Evolutionary conservation across 768 basidiomycete genomes (phyloP).

Genomic region (Amanita thiersii): DNA sequence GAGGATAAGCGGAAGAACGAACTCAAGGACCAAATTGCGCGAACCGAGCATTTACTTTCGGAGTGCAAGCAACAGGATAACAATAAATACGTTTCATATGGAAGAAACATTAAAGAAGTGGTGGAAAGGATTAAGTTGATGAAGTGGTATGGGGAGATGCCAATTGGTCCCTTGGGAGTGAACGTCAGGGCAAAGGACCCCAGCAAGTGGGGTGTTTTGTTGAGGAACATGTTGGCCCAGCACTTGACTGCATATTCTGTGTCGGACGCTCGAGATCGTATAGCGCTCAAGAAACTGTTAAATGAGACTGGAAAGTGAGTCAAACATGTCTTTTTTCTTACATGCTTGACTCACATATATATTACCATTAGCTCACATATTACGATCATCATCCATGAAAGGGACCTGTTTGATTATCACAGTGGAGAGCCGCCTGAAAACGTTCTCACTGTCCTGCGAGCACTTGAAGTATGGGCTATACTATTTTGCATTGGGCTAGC

Average conservation of each 20-base stretch:
- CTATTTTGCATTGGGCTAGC: not conserved
- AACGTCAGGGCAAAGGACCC: conserved; percentile 69
- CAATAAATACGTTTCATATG: conserved; percentile 56
- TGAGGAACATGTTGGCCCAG: conserved; percentile 52
- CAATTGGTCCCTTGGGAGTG: conserved; percentile 75
- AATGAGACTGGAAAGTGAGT: conserved; percentile 57
- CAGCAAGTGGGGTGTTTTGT: conserved; percentile 51
- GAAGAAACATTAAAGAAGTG: conserved; percentile 50
- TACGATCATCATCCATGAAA: conserved; percentile 55
- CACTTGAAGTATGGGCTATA: conserved; percentile 56
- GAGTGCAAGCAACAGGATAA: conserved; percentile 42
- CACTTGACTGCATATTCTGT: conserved; percentile 67
- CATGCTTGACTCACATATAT: not conserved
- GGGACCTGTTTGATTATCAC: conserved; percentile 77
- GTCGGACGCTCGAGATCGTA: conserved; percentile 59
- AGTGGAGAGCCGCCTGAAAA: conserved; percentile 58
- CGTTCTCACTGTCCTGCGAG: conserved; percentile 71
- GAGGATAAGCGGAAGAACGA: conserved; percentile 23
- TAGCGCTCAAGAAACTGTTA: conserved; percentile 46
- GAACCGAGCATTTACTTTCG: conserved; percentile 41
- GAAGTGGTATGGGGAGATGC: conserved; percentile 57
- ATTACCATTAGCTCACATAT: conserved; percentile 28
- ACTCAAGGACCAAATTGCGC: conserved; percentile 32
- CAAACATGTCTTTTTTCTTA: conserved; percentile 12
- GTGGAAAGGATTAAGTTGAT: conserved; percentile 40